Base-by-base conservation (phyloP, 352 stramenopile species). In the Pythium myriotylum region DNA sequence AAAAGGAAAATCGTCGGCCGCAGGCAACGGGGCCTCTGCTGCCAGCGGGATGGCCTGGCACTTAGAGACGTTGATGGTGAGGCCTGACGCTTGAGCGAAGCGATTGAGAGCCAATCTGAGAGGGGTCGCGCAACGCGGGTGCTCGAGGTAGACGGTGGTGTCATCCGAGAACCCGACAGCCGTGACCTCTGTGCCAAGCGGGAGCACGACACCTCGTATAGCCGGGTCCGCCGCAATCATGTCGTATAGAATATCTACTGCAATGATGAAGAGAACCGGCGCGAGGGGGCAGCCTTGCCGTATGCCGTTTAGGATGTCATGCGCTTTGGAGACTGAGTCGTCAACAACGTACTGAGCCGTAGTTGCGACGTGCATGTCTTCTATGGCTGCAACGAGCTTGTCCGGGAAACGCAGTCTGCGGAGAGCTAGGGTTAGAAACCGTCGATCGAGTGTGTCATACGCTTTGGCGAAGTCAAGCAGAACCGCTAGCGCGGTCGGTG, bases 221-320 rank as follows among this genome's bases (percentile, higher is more conserved):
- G n/a, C n/a, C n/a, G 29, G 29, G 37, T 43, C 37, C 5, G 37
- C 37, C 8, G 37, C 37, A 43, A 35, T 35, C 5, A 5, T 43
- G 5, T 4, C n/a, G 46, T 52, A 52, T 2, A 37, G 46, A 4
- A 24, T 33, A 16, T 52, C 26, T 6, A 52, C 8, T 7, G 48
- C 48, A 16, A 55, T 13, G 29, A 55, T n/a, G n/a, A 59, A 59
- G 2, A 59, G 40, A 0, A 43, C 10, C 8, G 54, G 54, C 0
- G 55, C 32, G 17, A 62, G 27, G 12, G 55, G 55, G 23, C 55
- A 54, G 0, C 54, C 54, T 62, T 62, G 54, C 0, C 43, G 27
- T n/a, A 62, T 62, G 13, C 54, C 54, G 20, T 46, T 54, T 2
- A 35, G 27, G 20, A 54, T 47, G 9, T 43, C 32, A 19, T 43